Evolutionary conservation across 768 basidiomycete species (phyloP).

Genomic region (Auriscalpium orientale): DNA sequence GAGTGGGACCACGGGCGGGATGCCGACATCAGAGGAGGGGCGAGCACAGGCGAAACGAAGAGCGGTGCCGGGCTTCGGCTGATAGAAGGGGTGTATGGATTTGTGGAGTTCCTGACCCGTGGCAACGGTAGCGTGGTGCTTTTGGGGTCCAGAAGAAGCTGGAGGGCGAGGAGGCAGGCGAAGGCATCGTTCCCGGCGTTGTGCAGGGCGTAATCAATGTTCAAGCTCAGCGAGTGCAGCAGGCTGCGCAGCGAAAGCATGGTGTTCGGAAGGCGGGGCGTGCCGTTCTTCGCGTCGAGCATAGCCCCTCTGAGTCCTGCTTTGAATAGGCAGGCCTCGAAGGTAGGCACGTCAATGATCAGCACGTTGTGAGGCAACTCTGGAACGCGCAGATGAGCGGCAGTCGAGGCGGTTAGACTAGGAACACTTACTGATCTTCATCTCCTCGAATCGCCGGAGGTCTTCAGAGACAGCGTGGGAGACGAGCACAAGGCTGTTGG

Average conservation of each 20-base stretch:
- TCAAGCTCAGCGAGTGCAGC: conserved; percentile 49
- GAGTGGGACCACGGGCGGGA: conserved; percentile 2
- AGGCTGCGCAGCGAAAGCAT: conserved; percentile 57
- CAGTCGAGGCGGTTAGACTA: not conserved
- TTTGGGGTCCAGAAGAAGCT: conserved; percentile 56
- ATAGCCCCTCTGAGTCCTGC: conserved; percentile 52
- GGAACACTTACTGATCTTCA: conserved; percentile 63
- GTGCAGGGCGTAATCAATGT: conserved; percentile 39
- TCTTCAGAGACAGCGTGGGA: conserved; percentile 52
- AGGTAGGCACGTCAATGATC: conserved; percentile 53
- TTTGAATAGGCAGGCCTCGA: conserved; percentile 57
- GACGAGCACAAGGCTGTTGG: conserved; percentile 68
- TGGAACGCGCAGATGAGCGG: conserved; percentile 21
- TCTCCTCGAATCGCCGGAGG: conserved; percentile 60
- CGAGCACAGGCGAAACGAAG: conserved; percentile 7
- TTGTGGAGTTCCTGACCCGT: not conserved
- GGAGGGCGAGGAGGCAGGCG: conserved; percentile 58
- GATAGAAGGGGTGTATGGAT: not conserved
- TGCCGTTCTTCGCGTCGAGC: conserved; percentile 51
- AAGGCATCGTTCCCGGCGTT: conserved; percentile 82
- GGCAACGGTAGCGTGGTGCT: conserved; percentile 26
- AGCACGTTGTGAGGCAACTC: conserved; percentile 71
- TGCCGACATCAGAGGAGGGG: conserved; percentile 2
- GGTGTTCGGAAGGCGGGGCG: conserved; percentile 42
- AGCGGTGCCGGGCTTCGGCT: conserved; percentile 7